Evolutionary conservation across 257 asterid species (phyloP), one percentile per base, ranked within the genome.

Genomic region (Marsdenia floribunda): DNA sequence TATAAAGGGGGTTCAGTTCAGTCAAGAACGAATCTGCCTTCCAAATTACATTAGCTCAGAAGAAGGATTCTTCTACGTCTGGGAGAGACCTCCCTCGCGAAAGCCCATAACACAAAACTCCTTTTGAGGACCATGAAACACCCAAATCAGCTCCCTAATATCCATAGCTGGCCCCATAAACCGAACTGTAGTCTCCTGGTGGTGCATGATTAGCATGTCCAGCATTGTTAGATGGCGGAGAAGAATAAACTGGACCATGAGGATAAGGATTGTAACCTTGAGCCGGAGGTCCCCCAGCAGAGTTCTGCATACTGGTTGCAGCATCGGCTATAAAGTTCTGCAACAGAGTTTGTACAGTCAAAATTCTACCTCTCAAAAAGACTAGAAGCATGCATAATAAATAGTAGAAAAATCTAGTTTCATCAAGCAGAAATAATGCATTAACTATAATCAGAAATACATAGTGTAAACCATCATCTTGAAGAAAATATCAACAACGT

Each of bases 281-380:
- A 77, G 72, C 76, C 42, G 91, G 89, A 59, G 85, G 84, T 73
- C 84, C 86, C 3, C 85, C 86, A 55, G 73, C 75, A 38, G 82
- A 11, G 58, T 80, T 84, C 70, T 85, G 92, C 52, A 82, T 75
- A 66, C 79, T 75, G 76, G 75, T 79, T 71, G 80, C 85, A 21
- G 93, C 95, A 37, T 90, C 97, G 64, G 96, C 95, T 13, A 92
- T 79, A 40, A 79, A 82, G 79, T 87, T 92, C 97, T 92, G 89
- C 86, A 87, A 35, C 49, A 26, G 44, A 73, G 24, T 21, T 63
- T 21, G 53, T 19, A 63, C 14, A 38, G 46, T 49, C 60, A 18
- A 54, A 57, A 33, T 42, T 4, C 29, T 8, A 18, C 6, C 22
- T 14, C 29, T 38, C 19, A 69, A 47, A 67, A 18, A 50, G 63